A percentile compares a stretch with the other conserved stretches of the same genome.
Evolutionary conservation across 2,329 filamentous ascomycete species (phyloP).

Genomic region (Xylariomycetidae sp.): DNA sequence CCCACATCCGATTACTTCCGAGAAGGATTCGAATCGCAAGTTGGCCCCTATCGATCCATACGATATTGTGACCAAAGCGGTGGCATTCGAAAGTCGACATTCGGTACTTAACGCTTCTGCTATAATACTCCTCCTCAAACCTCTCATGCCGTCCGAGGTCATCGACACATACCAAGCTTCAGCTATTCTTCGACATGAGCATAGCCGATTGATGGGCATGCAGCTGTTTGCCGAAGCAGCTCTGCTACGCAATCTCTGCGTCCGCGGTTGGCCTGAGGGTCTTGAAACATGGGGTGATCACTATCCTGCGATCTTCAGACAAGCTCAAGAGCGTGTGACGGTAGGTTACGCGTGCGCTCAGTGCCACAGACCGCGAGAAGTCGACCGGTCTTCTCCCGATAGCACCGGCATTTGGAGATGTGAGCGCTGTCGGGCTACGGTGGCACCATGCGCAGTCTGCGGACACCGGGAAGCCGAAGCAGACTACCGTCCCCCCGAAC

Average conservation of each 20-base stretch:
- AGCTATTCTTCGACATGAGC: slow-evolving; percentile 53
- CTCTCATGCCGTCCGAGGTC: slow-evolving; percentile 47
- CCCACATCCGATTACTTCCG: slow-evolving; percentile 35
- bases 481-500: slow-evolving; percentile 23
- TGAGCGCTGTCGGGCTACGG: slow-evolving; percentile 45
- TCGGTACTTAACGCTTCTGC: slow-evolving; percentile 55
- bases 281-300: slow-evolving; percentile 47
- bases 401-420: slow-evolving; percentile 49
- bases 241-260: slow-evolving; percentile 54
- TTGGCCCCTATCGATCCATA: slow-evolving; percentile 48
- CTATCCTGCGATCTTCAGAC: slow-evolving; percentile 48
- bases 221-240: slow-evolving; percentile 55
- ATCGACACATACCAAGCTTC: slow-evolving; percentile 51
- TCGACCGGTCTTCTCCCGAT: slow-evolving; percentile 38
- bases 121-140: slow-evolving; percentile 54
- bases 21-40: slow-evolving; percentile 6
- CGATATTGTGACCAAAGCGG: slow-evolving; percentile 43
- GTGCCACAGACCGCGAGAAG: slow-evolving; percentile 51
- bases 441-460: slow-evolving; percentile 55
- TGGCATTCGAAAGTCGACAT: slow-evolving; percentile 50
- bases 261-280: slow-evolving; percentile 48
- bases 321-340: slow-evolving; percentile 49
- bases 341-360: slow-evolving; percentile 48
- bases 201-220: slow-evolving; percentile 53
- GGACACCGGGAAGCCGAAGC: slow-evolving; percentile 44